Base-by-base conservation (phyloP, 768 basidiomycete genomes). In the Baorangia bicolor region DNA sequence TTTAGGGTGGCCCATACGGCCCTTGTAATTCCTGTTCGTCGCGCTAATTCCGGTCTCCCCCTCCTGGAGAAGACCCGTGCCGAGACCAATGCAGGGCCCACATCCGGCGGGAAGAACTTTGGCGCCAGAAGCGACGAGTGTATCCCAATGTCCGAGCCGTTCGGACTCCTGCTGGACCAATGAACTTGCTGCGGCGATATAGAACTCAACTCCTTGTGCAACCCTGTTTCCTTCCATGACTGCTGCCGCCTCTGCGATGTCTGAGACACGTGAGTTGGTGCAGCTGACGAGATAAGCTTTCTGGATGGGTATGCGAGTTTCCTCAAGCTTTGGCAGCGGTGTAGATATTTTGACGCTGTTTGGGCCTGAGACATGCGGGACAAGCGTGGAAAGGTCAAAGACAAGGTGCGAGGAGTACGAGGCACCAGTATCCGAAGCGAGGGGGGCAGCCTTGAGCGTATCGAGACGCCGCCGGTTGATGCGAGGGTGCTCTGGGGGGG, bases 261-360 rank as follows among this genome's bases (percentile, higher is more conserved):
- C 97, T 0, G 95, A 97, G 3, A 89, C 90, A 38, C 97, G 89
- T 1, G 96, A 94, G 74, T 99, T 99, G 54, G 97, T 98, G 72
- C 97, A 99, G 62, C 91, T 94, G 55, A 99, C 92, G 53, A 99
- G 90, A 74, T 99, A 99, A 1, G 97, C 97, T 73, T 99, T 99
- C 64, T 99, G 83, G 68, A 99, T 97, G 27, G 81, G 75, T 64
- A 98, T 89, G 33, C 78, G 81, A 25, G 79, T 75, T 31, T 82
- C 76, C 63, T 89, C 87, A 13, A 99, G 82, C n/a, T 80, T 77
- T 0, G 96, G 91, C 0, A 99, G 82, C 0, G 97, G 90, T 0
- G 87, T 98, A n/a, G 95, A 91, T 46, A 98, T 72, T 73, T 99
- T 99, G 71, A 98, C 96, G 64, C 92, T 94, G 74, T 98, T 99